Evolutionary conservation across 345 rosid genomes (phyloP).

Genomic region (Raphanus sativus): DNA sequence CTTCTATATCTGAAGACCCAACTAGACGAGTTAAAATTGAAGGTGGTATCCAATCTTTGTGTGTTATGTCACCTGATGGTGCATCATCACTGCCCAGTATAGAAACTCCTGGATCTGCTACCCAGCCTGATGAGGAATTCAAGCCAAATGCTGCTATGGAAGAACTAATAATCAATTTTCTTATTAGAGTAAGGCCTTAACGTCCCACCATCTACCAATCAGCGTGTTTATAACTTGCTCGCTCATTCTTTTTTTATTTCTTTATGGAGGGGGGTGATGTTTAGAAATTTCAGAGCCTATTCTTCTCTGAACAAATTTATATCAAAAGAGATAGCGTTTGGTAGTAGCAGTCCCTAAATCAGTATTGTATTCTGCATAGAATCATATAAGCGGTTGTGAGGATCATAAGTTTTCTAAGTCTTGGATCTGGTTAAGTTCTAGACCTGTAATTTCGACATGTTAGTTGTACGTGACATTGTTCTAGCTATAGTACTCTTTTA

Average conservation of each 20-base stretch:
- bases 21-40: conserved; percentile 81
- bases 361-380: background rate
- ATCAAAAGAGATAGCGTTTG: background rate
- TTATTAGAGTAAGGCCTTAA: conserved; percentile 68
- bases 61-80: conserved; percentile 93
- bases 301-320: background rate
- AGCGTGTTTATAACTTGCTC: background rate
- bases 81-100: conserved; percentile 74
- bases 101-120: conserved; percentile 89
- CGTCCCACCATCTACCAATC: background rate
- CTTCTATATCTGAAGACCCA: conserved; percentile 72
- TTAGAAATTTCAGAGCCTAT: background rate
- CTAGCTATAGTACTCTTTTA: background rate
- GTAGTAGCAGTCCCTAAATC: background rate
- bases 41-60: conserved; percentile 84
- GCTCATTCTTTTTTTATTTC: background rate
- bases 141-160: conserved; percentile 99
- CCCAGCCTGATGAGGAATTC: conserved; percentile 98
- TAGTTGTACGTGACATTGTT: conserved; percentile 2
- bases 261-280: background rate
- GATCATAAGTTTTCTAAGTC: background rate
- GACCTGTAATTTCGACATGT: background rate
- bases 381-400: background rate
- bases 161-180: conserved; percentile 97
- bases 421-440: background rate